Evolutionary conservation across 805 yeast genomes (phyloP).

Genomic region (Sugiyamaella lignohabitans): DNA sequence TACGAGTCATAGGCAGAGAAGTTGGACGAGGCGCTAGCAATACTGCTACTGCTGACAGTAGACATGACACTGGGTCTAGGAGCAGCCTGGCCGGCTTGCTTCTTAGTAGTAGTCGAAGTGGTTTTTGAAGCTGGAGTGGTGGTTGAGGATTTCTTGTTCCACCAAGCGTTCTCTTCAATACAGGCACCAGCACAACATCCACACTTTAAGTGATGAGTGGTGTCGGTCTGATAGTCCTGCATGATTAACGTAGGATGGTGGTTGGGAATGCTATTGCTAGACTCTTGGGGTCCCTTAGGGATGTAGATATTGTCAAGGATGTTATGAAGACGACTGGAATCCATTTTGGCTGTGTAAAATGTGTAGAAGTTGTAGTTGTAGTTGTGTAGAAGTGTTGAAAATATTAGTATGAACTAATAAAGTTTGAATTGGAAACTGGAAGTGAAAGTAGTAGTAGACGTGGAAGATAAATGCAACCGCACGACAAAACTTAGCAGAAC

Average conservation of each 20-base stretch:
- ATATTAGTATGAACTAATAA: too few relatives aligned
- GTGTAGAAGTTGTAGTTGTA: not conserved
- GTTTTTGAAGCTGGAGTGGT: conserved; percentile 9
- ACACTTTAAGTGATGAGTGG: conserved; percentile 38
- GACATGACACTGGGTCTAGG: not conserved
- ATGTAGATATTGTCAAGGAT: conserved; percentile 42
- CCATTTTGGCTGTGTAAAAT: conserved; percentile 33
- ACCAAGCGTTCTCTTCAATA: conserved; percentile 36
- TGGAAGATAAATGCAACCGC: too few relatives aligned
- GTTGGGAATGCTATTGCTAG: conserved; percentile 35
- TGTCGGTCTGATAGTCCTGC: conserved; percentile 50
- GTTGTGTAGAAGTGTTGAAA: not conserved
- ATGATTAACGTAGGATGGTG: conserved; percentile 55
- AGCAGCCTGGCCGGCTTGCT: too few relatives aligned
- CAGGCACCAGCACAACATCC: conserved; percentile 39
- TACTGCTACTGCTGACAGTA: conserved; percentile 10
- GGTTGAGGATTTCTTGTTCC: conserved; percentile 23
- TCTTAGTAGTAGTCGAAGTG: conserved; percentile 6
- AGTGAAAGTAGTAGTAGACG: too few relatives aligned
- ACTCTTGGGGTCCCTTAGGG: conserved; percentile 33
- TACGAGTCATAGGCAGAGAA: not conserved
- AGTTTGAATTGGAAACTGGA: too few relatives aligned
- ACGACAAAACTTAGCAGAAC: too few relatives aligned
- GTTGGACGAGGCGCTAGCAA: not conserved
- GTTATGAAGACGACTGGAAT: conserved; percentile 35